Percentiles rank a stretch among this genome's conserved stretches.
These are phyloP conservation scores for Chenopodium album DNA, from an alignment of 148 eudicot genomes.

Conservation along the genomic window DNA sequence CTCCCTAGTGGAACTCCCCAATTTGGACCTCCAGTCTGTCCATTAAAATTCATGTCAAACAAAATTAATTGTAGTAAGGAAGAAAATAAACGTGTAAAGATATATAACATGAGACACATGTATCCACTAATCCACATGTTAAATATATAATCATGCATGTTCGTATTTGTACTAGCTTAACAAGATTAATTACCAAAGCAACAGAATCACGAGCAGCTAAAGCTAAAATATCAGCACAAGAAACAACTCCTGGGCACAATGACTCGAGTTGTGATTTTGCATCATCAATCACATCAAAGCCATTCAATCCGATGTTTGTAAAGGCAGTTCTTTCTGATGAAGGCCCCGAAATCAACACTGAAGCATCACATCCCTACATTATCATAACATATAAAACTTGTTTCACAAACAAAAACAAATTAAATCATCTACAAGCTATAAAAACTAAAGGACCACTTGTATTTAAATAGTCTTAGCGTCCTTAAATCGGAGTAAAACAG, in stretches of 20 bases:
- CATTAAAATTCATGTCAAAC: constrained; percentile 5
- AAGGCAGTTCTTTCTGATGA: constrained; percentile 54
- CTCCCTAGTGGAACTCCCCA: constrained; percentile 86
- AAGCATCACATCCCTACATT: constrained; percentile 73
- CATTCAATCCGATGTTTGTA: constrained; percentile 58
- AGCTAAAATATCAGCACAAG: constrained; percentile 84
- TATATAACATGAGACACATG: too few relatives aligned
- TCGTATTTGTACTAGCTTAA: not conserved
- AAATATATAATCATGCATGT: not conserved
- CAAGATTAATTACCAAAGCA: constrained; percentile 41
- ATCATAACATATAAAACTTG: not conserved
- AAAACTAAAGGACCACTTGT: too few relatives aligned
- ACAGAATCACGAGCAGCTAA: constrained; percentile 80
- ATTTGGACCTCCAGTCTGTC: constrained; percentile 65
- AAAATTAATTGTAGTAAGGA: too few relatives aligned
- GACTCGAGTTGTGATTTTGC: constrained; percentile 65
- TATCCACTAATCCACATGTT: not conserved
- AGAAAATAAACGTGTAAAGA: not conserved
- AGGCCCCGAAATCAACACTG: constrained; percentile 50
- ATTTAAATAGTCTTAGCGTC: too few relatives aligned
- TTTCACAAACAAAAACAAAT: not conserved
- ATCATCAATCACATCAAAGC: constrained; percentile 73
- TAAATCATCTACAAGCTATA: too few relatives aligned
- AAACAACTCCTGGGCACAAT: constrained; percentile 67
- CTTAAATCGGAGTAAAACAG: not conserved